Conservation (phyloP, 2,329 filamentous ascomycete species). For the Ophiocordyceps sinensis region DNA sequence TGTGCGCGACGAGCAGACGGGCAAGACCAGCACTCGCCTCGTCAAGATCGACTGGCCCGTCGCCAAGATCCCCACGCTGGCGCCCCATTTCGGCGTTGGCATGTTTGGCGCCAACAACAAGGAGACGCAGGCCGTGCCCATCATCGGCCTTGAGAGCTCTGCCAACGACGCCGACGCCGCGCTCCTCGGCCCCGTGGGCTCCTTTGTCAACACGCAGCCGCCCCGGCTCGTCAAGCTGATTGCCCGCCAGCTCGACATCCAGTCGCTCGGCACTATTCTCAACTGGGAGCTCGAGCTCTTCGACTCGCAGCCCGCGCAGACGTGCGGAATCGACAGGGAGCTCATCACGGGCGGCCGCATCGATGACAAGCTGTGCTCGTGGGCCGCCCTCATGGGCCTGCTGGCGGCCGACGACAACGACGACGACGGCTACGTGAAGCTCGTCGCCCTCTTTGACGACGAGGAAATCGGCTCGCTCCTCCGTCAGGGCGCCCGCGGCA, state of each 20-base stretch:
- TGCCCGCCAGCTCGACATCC: constrained; percentile 58
- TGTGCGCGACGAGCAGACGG: constrained; percentile 54
- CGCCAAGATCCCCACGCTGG: constrained; percentile 79
- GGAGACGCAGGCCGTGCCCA: constrained; percentile 89
- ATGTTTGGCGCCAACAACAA: constrained; percentile 56
- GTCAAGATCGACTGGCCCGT: constrained; percentile 94
- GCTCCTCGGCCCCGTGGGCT: constrained; percentile 45
- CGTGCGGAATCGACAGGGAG: constrained; percentile 77
- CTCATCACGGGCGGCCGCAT: constrained; percentile 92
- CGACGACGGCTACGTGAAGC: constrained; percentile 59
- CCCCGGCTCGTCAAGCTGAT: constrained; percentile 75
- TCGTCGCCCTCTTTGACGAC: constrained; percentile 90
- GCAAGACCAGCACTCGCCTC: constrained; percentile 66
- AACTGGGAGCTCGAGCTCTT: constrained; percentile 98
- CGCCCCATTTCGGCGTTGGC: constrained; percentile 79
- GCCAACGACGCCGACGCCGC: constrained; percentile 26
- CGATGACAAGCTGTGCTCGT: constrained; percentile 95
- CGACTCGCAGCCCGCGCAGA: constrained; percentile 72
- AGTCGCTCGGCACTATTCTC: constrained; percentile 58
- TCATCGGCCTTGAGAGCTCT: constrained; percentile 75
- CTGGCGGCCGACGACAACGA: constrained; percentile 45
- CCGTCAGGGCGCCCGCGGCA: constrained; percentile 77
- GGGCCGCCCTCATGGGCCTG: constrained; percentile 74
- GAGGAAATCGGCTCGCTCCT: constrained; percentile 90
- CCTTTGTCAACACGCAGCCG: constrained; percentile 74